Conservation (phyloP, 2,329 filamentous ascomycete species). For the Epicoccum nigrum region DNA sequence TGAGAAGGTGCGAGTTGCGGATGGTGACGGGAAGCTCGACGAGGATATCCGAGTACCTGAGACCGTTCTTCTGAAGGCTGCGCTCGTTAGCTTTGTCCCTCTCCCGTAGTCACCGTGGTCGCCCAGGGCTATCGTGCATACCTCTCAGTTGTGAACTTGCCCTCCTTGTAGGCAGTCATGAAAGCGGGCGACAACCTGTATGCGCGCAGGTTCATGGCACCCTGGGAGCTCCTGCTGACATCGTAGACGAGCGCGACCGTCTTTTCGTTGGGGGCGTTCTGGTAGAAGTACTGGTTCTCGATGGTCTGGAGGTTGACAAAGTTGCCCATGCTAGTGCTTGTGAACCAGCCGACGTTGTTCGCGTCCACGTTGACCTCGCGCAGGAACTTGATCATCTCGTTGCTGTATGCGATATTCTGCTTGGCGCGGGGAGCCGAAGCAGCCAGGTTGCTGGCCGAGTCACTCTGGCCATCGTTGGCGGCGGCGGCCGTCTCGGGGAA, state of each 20-base stretch:
- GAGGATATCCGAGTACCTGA: constrained; percentile 92
- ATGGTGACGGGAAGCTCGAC: constrained; percentile 86
- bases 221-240: constrained; percentile 92
- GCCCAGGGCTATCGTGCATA: constrained; percentile 54
- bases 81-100: constrained; percentile 60
- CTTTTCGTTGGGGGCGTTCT: constrained; percentile 86
- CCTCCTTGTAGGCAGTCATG: constrained; percentile 92
- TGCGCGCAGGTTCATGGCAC: constrained; percentile 84
- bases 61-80: constrained; percentile 91
- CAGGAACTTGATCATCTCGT: constrained; percentile 95
- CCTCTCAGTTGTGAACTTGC: constrained; percentile 96
- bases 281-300: constrained; percentile 98
- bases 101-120: too few species aligned
- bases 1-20: constrained; percentile 97
- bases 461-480: constrained; percentile 54
- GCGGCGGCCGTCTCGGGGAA: constrained; percentile 83
- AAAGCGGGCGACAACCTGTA: constrained; percentile 89
- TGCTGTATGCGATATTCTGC: constrained; percentile 85
- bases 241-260: constrained; percentile 93
- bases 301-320: constrained; percentile 94
- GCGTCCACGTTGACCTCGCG: constrained; percentile 98
- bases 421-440: constrained; percentile 91
- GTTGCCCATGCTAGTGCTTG: constrained; percentile 97
- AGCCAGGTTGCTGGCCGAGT: constrained; percentile 63
- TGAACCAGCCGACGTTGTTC: constrained; percentile 98